Percentiles rank a stretch among this genome's conserved stretches.
phyloP scores from a whole-genome alignment of 2,329 filamentous ascomycete species.

The Pseudogymnoascus sp. region DNA sequence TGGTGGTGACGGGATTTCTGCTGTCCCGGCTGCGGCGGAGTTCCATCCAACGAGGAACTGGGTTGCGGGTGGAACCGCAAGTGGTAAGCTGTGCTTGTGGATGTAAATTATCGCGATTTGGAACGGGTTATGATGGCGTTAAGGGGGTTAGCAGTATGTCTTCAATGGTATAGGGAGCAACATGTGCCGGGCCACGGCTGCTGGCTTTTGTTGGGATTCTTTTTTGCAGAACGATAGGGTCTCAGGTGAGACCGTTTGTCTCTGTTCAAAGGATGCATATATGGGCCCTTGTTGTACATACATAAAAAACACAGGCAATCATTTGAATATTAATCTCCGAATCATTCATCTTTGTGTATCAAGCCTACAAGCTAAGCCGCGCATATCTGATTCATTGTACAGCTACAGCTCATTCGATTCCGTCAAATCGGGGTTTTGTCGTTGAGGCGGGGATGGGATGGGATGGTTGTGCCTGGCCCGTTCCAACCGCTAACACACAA shows the following conservation, averaged over 20 bases:
- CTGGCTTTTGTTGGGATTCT: neutral
- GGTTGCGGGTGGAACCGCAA: conserved; percentile 86
- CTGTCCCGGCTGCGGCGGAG: conserved; percentile 84
- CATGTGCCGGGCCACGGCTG: neutral
- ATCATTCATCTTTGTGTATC: neutral
- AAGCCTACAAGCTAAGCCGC: neutral
- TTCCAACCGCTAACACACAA: neutral
- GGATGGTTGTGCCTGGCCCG: conserved; percentile 1
- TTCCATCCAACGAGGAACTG: conserved; percentile 84
- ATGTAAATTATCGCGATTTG: conserved; percentile 41
- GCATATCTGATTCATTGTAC: neutral
- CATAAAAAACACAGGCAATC: neutral
- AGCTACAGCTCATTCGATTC: neutral
- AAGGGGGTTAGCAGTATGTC: neutral
- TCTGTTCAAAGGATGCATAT: neutral
- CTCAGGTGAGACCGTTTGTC: neutral
- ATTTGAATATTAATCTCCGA: neutral
- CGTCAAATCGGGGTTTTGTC: neutral
- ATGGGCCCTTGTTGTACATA: neutral
- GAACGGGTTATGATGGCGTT: neutral
- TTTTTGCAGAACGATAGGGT: neutral
- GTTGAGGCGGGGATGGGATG: neutral
- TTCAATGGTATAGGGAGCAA: neutral
- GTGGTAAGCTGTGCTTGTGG: conserved; percentile 89
- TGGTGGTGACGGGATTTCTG: conserved; percentile 82